Percentiles rank a stretch among this genome's conserved stretches.
Evolutionary conservation across 148 eudicot genomes (phyloP).

Genomic region (Vaccinium vitisidaea): DNA sequence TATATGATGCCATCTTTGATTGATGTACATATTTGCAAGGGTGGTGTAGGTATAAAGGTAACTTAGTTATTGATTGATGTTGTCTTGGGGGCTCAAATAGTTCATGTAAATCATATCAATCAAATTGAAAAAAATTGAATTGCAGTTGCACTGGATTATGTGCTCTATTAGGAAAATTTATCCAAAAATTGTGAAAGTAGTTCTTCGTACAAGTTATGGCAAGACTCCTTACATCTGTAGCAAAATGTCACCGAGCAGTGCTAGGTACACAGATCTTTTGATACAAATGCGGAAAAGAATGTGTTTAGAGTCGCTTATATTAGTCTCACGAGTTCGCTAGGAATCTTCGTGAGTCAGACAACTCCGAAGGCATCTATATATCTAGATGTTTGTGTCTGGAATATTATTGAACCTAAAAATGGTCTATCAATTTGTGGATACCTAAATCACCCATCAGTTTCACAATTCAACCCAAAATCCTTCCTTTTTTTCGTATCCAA

Average conservation of each 20-base stretch:
- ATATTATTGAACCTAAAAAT: background rate
- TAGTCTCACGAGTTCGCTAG: background rate
- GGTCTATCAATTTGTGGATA: background rate
- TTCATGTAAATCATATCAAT: too few species aligned
- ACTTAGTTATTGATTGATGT: too few species aligned
- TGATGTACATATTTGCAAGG: background rate
- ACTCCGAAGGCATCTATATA: background rate
- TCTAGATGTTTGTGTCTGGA: background rate
- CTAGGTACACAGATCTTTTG: too few species aligned
- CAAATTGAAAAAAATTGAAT: too few species aligned
- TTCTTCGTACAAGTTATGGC: background rate
- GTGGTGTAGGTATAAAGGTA: too few species aligned
- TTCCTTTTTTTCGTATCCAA: background rate
- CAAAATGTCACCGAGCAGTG: background rate
- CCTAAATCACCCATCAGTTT: background rate
- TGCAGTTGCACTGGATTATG: background rate
- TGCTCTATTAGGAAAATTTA: background rate
- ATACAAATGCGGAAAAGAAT: too few species aligned
- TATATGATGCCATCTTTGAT: background rate
- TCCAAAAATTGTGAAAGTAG: background rate
- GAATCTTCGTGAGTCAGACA: accelerated
- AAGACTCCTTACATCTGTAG: background rate
- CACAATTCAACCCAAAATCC: background rate
- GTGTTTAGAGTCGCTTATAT: background rate
- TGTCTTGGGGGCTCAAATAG: too few species aligned